These are phyloP conservation scores for Physcomitrium patens DNA, from an alignment of 225 moss, liverwort and hornwort genomes.

Conservation along the genomic window DNA sequence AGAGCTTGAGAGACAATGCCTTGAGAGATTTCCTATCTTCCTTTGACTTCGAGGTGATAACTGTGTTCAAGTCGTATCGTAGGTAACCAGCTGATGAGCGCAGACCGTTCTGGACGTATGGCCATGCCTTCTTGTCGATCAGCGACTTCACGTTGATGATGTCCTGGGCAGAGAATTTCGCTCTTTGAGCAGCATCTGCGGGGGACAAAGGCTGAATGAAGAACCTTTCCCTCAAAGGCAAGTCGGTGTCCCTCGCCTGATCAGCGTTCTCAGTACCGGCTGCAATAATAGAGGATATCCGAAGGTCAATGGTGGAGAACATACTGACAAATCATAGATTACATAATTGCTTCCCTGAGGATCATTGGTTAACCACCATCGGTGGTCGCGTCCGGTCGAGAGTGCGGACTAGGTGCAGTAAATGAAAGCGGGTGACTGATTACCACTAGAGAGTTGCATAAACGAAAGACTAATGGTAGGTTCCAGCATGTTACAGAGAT, in stretches of 20 bases:
- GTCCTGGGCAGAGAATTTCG: constrained; percentile 62
- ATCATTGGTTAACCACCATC: background rate
- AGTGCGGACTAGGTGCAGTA: no score
- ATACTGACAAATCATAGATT: background rate
- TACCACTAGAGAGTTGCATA: no score
- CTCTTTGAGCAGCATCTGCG: constrained; percentile 44
- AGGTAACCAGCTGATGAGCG: constrained; percentile 64
- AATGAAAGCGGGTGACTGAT: no score
- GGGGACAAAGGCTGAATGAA: constrained; percentile 52
- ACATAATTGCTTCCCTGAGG: background rate
- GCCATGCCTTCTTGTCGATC: constrained; percentile 86
- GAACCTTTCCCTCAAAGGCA: constrained; percentile 57
- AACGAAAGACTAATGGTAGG: no score
- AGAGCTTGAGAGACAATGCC: constrained; percentile 51
- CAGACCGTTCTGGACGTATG: constrained; percentile 76
- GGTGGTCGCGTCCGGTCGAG: no score
- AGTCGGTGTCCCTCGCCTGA: constrained; percentile 69
- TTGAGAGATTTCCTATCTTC: constrained; percentile 52
- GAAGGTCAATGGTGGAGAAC: background rate
- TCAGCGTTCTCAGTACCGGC: constrained; percentile 82
- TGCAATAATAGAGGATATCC: constrained; percentile 25
- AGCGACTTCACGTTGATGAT: constrained; percentile 55
- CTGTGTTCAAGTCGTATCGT: constrained; percentile 65
- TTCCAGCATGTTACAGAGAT: no score
- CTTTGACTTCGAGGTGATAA: constrained; percentile 68